phyloP scores from a whole-genome alignment of 805 yeast species.

The Saccharomycopsis sp. region DNA sequence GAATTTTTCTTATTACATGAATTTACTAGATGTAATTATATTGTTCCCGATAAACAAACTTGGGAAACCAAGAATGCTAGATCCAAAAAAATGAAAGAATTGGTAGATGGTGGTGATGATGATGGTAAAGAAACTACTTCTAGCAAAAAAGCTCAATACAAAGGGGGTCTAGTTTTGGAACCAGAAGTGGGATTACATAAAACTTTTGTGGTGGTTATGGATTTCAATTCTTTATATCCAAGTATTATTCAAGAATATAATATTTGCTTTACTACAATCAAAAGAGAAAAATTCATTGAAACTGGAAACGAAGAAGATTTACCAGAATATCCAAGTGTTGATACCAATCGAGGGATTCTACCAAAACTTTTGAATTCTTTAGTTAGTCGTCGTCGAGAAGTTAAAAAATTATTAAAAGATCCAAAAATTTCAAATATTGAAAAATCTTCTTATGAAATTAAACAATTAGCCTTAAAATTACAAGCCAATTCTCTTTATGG shows the following conservation, averaged over 20 bases:
- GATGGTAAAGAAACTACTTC: constrained; percentile 36
- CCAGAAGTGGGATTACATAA: constrained; percentile 94
- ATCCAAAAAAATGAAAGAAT: constrained; percentile 20
- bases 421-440: constrained; percentile 54
- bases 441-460: constrained; percentile 80
- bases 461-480: constrained; percentile 89
- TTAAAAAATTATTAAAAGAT: constrained; percentile 73
- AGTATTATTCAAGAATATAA: constrained; percentile 95
- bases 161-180: constrained; percentile 93
- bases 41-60: constrained; percentile 79
- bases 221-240: constrained; percentile 94
- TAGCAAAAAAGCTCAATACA: constrained; percentile 61
- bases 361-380: constrained; percentile 76
- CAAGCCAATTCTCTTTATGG: constrained; percentile 99
- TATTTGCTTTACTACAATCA: constrained; percentile 93
- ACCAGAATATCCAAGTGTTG: constrained; percentile 57
- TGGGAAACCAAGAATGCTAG: constrained; percentile 26
- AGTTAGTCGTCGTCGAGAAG: constrained; percentile 88
- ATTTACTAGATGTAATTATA: constrained; percentile 65
- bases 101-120: constrained; percentile 22
- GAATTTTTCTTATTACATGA: constrained; percentile 90
- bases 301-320: constrained; percentile 45
- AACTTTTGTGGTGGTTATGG: constrained; percentile 87
- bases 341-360: constrained; percentile 63
- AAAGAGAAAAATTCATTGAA: constrained; percentile 37